phyloP scores from a whole-genome alignment of 2,329 filamentous ascomycete species.

The Fusarium mundagurra region DNA sequence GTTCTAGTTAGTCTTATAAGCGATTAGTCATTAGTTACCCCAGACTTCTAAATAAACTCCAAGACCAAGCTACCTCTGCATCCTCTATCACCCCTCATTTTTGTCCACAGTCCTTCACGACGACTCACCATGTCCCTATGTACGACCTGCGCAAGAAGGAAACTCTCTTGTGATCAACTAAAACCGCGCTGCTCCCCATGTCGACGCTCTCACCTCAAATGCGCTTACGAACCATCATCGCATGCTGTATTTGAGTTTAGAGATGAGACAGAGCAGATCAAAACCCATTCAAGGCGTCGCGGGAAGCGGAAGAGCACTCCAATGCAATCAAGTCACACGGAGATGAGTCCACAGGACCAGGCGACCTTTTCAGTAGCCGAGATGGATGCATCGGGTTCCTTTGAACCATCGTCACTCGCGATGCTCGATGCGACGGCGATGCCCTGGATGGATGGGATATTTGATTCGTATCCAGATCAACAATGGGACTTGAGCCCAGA shows the following conservation, averaged over 20 bases:
- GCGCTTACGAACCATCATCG: neutral
- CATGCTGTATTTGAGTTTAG: neutral
- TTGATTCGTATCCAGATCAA: neutral
- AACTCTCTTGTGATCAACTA: neutral
- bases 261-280: neutral
- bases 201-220: neutral
- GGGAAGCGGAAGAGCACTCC: fast-evolving
- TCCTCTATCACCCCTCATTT: neutral
- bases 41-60: neutral
- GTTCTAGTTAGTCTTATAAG: neutral
- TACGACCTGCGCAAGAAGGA: neutral
- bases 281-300: neutral
- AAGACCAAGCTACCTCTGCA: fast-evolving
- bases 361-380: fast-evolving
- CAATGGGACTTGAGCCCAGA: neutral
- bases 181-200: neutral
- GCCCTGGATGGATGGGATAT: neutral
- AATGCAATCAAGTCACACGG: fast-evolving
- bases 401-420: neutral
- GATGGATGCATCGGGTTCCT: fast-evolving
- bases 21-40: neutral
- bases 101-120: neutral
- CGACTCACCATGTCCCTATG: neutral
- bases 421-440: neutral
- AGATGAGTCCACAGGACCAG: neutral